Conservation (phyloP, 2,329 filamentous ascomycete genomes). For the Karstenula rhodostoma region DNA sequence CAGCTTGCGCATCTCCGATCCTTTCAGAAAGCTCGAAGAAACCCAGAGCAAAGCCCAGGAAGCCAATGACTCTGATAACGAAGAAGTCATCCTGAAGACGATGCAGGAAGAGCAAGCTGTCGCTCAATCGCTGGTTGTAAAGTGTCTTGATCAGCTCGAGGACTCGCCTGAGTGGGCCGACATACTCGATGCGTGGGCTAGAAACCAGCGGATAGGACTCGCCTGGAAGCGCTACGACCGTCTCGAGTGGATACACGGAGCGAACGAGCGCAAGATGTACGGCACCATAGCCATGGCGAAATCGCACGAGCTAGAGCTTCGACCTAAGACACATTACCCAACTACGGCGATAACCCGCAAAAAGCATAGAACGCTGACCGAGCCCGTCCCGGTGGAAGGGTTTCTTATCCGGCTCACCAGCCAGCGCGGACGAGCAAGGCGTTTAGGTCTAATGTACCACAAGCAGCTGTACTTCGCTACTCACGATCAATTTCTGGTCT, state of each 20-base stretch:
- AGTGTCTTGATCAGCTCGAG: conserved; percentile 67
- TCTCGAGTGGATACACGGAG: conserved; percentile 72
- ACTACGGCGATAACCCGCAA: conserved; percentile 55
- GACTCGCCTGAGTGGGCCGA: conserved; percentile 66
- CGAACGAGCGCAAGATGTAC: conserved; percentile 73
- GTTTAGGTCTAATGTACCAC: conserved; percentile 68
- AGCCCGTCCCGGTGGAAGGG: conserved; percentile 70
- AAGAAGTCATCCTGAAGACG: conserved; percentile 55
- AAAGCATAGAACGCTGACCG: conserved; percentile 56
- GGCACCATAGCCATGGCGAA: conserved; percentile 72
- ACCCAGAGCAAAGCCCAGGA: conserved; percentile 52
- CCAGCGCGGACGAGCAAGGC: conserved; percentile 66
- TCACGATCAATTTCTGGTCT: conserved; percentile 70
- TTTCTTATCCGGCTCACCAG: conserved; percentile 72
- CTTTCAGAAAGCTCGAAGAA: conserved; percentile 63
- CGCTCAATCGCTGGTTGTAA: conserved; percentile 63
- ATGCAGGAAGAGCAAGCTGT: conserved; percentile 63
- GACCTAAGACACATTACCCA: conserved; percentile 71
- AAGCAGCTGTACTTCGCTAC: conserved; percentile 72
- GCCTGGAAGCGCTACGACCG: conserved; percentile 75
- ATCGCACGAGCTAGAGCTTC: conserved; percentile 71
- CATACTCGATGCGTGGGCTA: conserved; percentile 66
- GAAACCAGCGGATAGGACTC: conserved; percentile 67
- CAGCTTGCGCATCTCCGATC: conserved; percentile 65
- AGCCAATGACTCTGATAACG: conserved; percentile 54